Evolutionary conservation across 257 asterid species (phyloP), one percentile per base, ranked within the genome.

Genomic region (Solanum gandarillasii): DNA sequence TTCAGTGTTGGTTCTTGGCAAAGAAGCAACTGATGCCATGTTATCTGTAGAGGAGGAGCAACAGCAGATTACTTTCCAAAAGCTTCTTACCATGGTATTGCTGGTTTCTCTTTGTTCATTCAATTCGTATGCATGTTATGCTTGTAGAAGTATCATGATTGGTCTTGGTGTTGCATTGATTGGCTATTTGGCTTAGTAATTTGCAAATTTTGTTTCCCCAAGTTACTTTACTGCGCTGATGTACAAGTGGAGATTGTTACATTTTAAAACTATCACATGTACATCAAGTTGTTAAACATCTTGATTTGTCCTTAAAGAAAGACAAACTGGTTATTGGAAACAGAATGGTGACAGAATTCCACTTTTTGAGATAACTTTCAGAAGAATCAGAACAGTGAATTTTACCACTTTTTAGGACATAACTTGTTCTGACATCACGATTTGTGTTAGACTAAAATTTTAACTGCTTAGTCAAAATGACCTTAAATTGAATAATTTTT

Each of bases 21-120:
- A 88, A 92, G 99, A 97, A 91, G 99, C 99, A 74, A 91, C 95
- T 85, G 93, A 94, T 58, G 98, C 99, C 78, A 95, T 95, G 99
- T 86, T 92, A 68, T 93, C 97, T 3, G 98, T 97, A 4, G 98
- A 97, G 94, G 95, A 93, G 85, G 94, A 94, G 88, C 99, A 97
- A 88, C 96, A 95, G 83, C 96, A 95, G 89, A 79, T 92, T 60
- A 94, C 98, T 91, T 93, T 92, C 87, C 94, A 92, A 27, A 97
- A 95, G 95, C 94, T 97, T 91, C 94, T 93, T 16, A 90, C 93
- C 84, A 90, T 95, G 98, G 98, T 97, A 93, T 82, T n/a, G 12
- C 84, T 60, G 41, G 85, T 48, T 81, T 48, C 68, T 46, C 39
- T 81, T 81, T 48, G 29, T 46, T 29, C 41, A 29, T 46, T 81